Percentiles rank a stretch among this genome's conserved stretches.
Conservation (phyloP, 257 asterid species). For the Jacaranda mimosifolia region DNA sequence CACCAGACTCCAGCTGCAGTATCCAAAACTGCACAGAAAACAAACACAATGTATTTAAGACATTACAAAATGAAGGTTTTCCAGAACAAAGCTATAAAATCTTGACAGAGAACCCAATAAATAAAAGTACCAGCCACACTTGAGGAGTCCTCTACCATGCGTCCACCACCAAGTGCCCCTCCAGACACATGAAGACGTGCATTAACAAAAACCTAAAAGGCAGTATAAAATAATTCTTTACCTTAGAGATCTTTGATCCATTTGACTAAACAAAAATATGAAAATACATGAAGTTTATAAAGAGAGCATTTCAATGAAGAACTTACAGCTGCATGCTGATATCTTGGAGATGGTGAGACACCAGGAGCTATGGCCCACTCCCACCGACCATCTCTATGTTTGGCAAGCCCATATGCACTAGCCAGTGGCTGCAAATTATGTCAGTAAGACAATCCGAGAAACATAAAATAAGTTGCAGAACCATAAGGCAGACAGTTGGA, state of each 20-base stretch:
- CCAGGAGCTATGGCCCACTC: slow-evolving; percentile 99
- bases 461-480: slow-evolving; percentile 19
- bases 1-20: slow-evolving; percentile 99
- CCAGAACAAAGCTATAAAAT: slow-evolving; percentile 1
- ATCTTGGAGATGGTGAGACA: slow-evolving; percentile 95
- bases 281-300: not conserved
- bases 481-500: slow-evolving; percentile 13
- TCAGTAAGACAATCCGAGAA: slow-evolving; percentile 13
- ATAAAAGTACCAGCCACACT: slow-evolving; percentile 84
- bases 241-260: slow-evolving; percentile 11
- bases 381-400: slow-evolving; percentile 99
- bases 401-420: slow-evolving; percentile 98
- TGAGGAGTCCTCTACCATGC: slow-evolving; percentile 99
- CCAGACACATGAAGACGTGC: slow-evolving; percentile 99
- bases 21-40: slow-evolving; percentile 76
- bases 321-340: slow-evolving; percentile 98
- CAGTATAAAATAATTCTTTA: slow-evolving; percentile 20
- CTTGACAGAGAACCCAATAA: slow-evolving; percentile 23
- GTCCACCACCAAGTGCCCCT: slow-evolving; percentile 99
- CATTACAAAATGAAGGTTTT: not conserved
- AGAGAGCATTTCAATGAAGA: slow-evolving; percentile 17
- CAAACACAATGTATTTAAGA: slow-evolving; percentile 15
- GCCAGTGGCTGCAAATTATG: slow-evolving; percentile 78
- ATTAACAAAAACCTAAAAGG: slow-evolving; percentile 89
- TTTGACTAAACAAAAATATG: slow-evolving; percentile 13